phyloP scores from a whole-genome alignment of 768 basidiomycete genomes.

The Melanogaster broomeanus region DNA sequence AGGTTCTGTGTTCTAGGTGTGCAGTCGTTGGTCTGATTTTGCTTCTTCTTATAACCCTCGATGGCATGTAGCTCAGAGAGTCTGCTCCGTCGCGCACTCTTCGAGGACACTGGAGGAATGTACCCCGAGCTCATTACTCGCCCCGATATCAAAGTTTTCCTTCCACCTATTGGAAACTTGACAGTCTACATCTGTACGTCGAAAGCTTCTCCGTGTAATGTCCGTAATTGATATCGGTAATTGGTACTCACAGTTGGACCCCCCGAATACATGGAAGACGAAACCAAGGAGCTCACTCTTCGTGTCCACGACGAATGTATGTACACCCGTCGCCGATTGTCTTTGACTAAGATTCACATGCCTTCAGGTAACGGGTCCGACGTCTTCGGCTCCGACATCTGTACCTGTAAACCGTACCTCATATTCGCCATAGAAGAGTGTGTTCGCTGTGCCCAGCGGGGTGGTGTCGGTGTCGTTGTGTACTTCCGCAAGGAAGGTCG shows the following conservation, averaged over 20 bases:
- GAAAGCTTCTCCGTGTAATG: background rate
- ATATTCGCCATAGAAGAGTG: constrained; percentile 93
- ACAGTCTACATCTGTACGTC: constrained; percentile 89
- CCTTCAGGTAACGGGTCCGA: constrained; percentile 86
- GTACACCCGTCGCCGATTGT: constrained; percentile 16
- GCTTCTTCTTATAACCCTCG: background rate
- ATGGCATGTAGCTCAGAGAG: constrained; percentile 64
- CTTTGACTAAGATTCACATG: background rate
- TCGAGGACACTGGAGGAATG: constrained; percentile 96
- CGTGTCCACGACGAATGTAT: constrained; percentile 94
- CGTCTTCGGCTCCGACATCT: constrained; percentile 93
- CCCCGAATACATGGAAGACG: constrained; percentile 74
- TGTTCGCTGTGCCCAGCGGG: constrained; percentile 76
- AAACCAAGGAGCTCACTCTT: constrained; percentile 77
- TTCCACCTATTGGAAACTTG: constrained; percentile 90
- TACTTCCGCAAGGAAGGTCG: constrained; percentile 96
- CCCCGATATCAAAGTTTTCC: constrained; percentile 93
- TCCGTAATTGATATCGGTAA: constrained; percentile 2
- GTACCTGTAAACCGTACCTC: constrained; percentile 92
- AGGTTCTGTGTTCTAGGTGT: background rate
- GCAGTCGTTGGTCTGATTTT: background rate
- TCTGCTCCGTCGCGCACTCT: constrained; percentile 84
- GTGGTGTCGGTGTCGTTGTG: constrained; percentile 90
- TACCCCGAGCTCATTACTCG: constrained; percentile 95
- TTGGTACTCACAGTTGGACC: constrained; percentile 62